Conservation (phyloP, 1,139 yeast species). For the Pichia sp. region DNA sequence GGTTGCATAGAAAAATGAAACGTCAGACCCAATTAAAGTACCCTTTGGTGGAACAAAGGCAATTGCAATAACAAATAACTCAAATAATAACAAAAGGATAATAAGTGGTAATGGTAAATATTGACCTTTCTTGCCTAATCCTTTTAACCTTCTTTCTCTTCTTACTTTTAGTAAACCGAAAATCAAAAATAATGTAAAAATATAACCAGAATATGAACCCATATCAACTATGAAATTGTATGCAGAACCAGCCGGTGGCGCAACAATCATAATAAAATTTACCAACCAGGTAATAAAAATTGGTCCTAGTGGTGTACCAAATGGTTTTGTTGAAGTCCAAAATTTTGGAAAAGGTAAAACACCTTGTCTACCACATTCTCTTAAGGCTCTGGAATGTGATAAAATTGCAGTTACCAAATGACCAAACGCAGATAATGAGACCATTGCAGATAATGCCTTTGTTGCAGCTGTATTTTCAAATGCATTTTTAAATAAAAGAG, state of each 20-base stretch:
- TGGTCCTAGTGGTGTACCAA: constrained; percentile 39
- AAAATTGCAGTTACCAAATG: constrained; percentile 37
- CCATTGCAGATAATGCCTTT: constrained; percentile 34
- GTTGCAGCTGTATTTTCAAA: constrained; percentile 32
- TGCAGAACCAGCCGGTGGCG: constrained; percentile 44
- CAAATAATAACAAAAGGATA: constrained; percentile 30
- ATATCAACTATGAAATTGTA: constrained; percentile 36
- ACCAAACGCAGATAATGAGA: constrained; percentile 40
- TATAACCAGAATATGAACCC: constrained; percentile 32
- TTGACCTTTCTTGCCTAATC: constrained; percentile 30
- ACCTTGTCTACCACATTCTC: constrained; percentile 45
- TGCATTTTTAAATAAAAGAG: constrained; percentile 33
- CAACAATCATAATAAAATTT: constrained; percentile 36
- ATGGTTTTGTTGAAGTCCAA: constrained; percentile 40
- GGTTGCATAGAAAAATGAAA: constrained; percentile 30
- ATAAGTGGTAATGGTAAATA: constrained; percentile 32
- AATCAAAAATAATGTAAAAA: constrained; percentile 34
- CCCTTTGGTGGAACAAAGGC: constrained; percentile 39
- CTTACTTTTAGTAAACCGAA: constrained; percentile 36
- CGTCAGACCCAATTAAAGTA: constrained; percentile 34
- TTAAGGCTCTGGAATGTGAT: constrained; percentile 37
- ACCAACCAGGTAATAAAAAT: constrained; percentile 35
- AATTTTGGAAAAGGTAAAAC: constrained; percentile 38
- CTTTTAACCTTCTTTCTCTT: constrained; percentile 32
- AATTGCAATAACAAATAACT: constrained; percentile 35